A percentile compares a stretch with the other conserved stretches of the same genome.
These are phyloP conservation scores for Colletotrichum orchidophilum DNA, from an alignment of 2,329 filamentous ascomycete species.

Conservation along the genomic window DNA sequence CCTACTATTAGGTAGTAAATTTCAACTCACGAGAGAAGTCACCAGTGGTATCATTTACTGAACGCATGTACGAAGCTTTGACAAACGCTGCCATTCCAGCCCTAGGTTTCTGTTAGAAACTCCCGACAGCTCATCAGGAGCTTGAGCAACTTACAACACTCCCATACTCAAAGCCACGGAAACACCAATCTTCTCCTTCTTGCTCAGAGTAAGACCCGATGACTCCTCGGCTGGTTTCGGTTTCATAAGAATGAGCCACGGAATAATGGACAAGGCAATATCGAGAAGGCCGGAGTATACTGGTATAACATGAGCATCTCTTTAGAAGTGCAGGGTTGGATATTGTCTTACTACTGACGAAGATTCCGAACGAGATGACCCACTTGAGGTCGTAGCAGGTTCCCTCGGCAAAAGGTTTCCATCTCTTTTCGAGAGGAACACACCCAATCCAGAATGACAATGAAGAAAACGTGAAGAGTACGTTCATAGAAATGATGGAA, in stretches of 20 bases:
- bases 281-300: conserved; percentile 45
- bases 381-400: conserved; percentile 26
- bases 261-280: conserved; percentile 47
- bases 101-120: conserved; percentile 6
- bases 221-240: conserved; percentile 18
- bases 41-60: conserved; percentile 23
- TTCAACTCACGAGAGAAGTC: conserved; percentile 26
- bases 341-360: conserved; percentile 9
- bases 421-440: conserved; percentile 32
- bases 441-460: conserved; percentile 39
- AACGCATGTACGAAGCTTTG: conserved; percentile 30
- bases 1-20: background rate
- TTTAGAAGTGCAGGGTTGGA: background rate
- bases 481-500: conserved; percentile 43
- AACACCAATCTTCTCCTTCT: conserved; percentile 48
- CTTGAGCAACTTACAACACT: conserved; percentile 20
- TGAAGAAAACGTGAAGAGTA: conserved; percentile 35
- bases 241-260: conserved; percentile 49
- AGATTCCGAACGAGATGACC: conserved; percentile 32
- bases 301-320: background rate
- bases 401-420: conserved; percentile 30
- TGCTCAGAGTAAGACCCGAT: conserved; percentile 30
- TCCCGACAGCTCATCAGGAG: no score
- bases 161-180: conserved; percentile 46
- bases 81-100: conserved; percentile 34